Base-by-base conservation (phyloP, 2,329 filamentous ascomycete species). In the Albifimbria verrucaria region DNA sequence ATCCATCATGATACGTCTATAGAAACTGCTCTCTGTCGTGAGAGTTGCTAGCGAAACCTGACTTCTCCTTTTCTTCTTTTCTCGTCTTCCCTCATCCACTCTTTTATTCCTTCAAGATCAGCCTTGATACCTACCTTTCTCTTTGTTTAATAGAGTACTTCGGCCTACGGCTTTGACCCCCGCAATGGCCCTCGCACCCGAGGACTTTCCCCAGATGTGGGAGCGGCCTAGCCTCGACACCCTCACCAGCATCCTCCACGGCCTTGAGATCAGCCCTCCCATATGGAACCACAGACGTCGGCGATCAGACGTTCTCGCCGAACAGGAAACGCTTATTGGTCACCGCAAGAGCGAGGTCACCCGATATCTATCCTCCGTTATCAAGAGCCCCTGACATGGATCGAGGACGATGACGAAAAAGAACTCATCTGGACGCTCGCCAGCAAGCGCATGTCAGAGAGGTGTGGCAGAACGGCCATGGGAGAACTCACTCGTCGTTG, bases 151-250 rank as follows among this genome's bases (percentile, higher is more conserved):
- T 39, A 39, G 32, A 28, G 11, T 15, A 23, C 10, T 11, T 18
- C 48, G 7, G 7, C 12, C 46, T 48, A n/a, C 23, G 12, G 7
- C n/a, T 39, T 21, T 23, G 20, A 22, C 17, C 23, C 21, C 28
- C 39, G 56, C 39, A 21, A 71, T 70, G 68, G 64, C 61, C 22
- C 58, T 70, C 26, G 65, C 71, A 50, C 62, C 71, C 52, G 70
- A 72, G 53, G 89, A 93, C 65, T 82, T 96, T 23, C 90, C 92
- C n/a, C 89, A 92, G 64, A 79, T 93, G 57, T 90, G 92, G 79
- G 82, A 87, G 62, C 87, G 83, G 64, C 92, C 92, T 7, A 76
- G 84, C 20, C 86, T 83, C 54, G 72, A 76, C 26, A 77, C 80
- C 4, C 78, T 97, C 45, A 71, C 90, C 48, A 72, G 77, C 23